Evolutionary conservation across 1,284 basidiomycete species (phyloP).

Genomic region (Pseudozyma tsukubaensis): DNA sequence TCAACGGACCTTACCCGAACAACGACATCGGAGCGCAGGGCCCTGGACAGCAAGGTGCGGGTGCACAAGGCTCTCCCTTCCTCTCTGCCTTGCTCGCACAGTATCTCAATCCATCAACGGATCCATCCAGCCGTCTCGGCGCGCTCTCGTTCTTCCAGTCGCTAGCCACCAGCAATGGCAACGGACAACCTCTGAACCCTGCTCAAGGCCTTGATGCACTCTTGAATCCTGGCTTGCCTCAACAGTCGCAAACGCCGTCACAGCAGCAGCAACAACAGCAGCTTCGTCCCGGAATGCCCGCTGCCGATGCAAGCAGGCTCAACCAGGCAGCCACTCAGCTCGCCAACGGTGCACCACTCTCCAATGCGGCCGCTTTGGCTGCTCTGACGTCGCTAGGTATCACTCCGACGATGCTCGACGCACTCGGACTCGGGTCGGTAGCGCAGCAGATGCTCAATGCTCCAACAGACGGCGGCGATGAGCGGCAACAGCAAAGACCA

Average conservation of each 20-base stretch:
- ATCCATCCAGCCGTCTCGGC: slow-evolving; percentile 25
- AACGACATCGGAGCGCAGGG: slow-evolving; percentile 14
- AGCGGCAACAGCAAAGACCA: slow-evolving; percentile 9
- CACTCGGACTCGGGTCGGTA: slow-evolving; percentile 37
- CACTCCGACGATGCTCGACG: slow-evolving; percentile 44
- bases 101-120: slow-evolving; percentile 41
- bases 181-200: slow-evolving; percentile 12
- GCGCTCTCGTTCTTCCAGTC: slow-evolving; percentile 43
- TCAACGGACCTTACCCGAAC: slow-evolving; percentile 18
- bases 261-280: slow-evolving; percentile 18
- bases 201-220: slow-evolving; percentile 34
- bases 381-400: slow-evolving; percentile 43
- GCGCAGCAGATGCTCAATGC: slow-evolving; percentile 45
- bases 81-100: slow-evolving; percentile 45
- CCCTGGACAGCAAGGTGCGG: slow-evolving; percentile 8
- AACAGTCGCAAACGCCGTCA: slow-evolving; percentile 7
- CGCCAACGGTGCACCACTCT: slow-evolving; percentile 24
- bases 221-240: slow-evolving; percentile 21
- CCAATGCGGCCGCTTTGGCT: slow-evolving; percentile 36
- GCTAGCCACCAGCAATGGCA: slow-evolving; percentile 20
- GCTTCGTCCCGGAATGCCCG: slow-evolving; percentile 15
- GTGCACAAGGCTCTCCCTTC: slow-evolving; percentile 23
- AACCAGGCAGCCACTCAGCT: slow-evolving; percentile 19
- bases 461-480: slow-evolving; percentile 12
- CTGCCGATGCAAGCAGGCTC: slow-evolving; percentile 10